A percentile compares a stretch with the other conserved stretches of the same genome.
Conservation (phyloP, 805 yeast species). For the Sugiyamaella mastotermitis region DNA sequence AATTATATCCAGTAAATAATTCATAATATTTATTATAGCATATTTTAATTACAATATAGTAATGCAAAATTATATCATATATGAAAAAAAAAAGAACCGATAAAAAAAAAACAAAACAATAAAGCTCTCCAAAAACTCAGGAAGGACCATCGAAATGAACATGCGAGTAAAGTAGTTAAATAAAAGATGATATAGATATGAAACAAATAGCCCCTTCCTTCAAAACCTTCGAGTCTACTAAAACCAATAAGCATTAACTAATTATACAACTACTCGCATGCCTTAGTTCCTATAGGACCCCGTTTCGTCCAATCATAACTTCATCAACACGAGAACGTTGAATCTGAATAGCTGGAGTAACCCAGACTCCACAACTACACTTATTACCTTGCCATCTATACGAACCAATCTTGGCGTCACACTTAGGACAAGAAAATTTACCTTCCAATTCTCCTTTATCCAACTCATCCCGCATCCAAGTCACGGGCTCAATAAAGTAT, state of each 20-base stretch:
- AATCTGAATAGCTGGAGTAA: constrained; percentile 83
- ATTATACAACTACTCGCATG: constrained; percentile 5
- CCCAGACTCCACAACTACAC: constrained; percentile 95
- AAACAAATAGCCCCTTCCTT: no score
- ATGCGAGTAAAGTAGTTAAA: no score
- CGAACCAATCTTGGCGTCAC: constrained; percentile 80
- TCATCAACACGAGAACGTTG: constrained; percentile 78
- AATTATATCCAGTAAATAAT: neutral
- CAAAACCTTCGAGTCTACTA: no score
- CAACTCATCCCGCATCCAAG: constrained; percentile 86
- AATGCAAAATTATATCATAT: no score
- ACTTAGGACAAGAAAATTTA: constrained; percentile 76
- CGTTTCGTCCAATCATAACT: constrained; percentile 23
- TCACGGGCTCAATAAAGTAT: constrained; percentile 78
- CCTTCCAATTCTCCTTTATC: constrained; percentile 78
- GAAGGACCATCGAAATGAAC: no score
- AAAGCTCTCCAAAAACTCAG: no score
- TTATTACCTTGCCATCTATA: constrained; percentile 92
- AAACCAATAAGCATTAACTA: constrained; percentile 2
- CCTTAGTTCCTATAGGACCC: constrained; percentile 10
- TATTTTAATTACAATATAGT: no score
- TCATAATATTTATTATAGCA: neutral
- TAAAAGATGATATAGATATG: no score
- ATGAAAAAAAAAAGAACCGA: no score
- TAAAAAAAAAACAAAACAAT: no score